Evolutionary conservation across 768 basidiomycete genomes (phyloP).

Genomic region (Hydnomerulius pinastri): DNA sequence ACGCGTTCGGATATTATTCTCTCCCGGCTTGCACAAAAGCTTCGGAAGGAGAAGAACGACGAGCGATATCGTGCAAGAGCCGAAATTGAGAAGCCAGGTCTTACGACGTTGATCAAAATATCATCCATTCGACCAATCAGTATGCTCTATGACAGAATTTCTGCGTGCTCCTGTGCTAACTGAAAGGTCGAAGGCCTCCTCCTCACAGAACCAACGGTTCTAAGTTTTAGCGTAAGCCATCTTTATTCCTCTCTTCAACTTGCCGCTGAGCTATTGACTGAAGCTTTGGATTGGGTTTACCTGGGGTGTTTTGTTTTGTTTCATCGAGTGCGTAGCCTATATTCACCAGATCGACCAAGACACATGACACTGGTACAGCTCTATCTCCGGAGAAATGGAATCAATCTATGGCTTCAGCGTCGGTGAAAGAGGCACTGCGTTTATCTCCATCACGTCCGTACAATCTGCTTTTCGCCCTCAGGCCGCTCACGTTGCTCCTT

Average conservation of each 20-base stretch:
- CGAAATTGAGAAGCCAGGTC: slow-evolving; percentile 60
- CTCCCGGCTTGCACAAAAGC: slow-evolving; percentile 57
- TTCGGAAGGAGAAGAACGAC: slow-evolving; percentile 69
- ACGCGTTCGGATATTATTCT: slow-evolving; percentile 75
- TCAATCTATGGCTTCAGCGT: slow-evolving; percentile 59
- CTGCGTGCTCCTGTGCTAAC: neutral
- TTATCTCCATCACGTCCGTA: slow-evolving; percentile 55
- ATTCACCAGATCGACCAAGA: neutral
- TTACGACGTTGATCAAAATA: slow-evolving; percentile 63
- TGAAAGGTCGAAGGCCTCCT: slow-evolving; percentile 20
- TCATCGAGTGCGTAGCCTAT: slow-evolving; percentile 52
- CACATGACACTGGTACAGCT: slow-evolving; percentile 37
- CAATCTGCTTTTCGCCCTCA: neutral
- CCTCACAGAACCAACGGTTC: slow-evolving; percentile 64
- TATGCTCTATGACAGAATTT: slow-evolving; percentile 39
- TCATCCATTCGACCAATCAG: slow-evolving; percentile 73
- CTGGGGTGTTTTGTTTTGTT: slow-evolving; percentile 75
- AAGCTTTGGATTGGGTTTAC: slow-evolving; percentile 74
- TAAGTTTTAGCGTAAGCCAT: slow-evolving; percentile 64
- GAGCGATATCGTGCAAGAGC: slow-evolving; percentile 59
- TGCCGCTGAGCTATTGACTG: slow-evolving; percentile 3
- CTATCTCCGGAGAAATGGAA: slow-evolving; percentile 56
- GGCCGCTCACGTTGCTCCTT: slow-evolving; percentile 1
- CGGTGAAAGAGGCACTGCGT: slow-evolving; percentile 61
- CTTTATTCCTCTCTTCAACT: neutral